Conservation (phyloP, 768 basidiomycete genomes). For the Piloderma croceum region DNA sequence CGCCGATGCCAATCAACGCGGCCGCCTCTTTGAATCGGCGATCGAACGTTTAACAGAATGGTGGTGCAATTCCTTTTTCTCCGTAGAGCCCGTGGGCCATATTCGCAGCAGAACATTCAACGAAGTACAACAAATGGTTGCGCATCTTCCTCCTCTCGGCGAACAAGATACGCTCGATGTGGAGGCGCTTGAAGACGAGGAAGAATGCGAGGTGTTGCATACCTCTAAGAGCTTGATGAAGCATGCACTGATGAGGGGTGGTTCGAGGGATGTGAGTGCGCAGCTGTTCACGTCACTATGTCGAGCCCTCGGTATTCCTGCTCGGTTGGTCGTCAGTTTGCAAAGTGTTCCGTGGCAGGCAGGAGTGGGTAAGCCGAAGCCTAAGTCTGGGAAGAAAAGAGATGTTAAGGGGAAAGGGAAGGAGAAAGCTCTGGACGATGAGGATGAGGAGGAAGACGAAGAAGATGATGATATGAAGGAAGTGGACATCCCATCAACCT, state of each 20-base stretch:
- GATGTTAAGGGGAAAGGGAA: slow-evolving; percentile 35
- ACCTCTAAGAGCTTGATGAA: slow-evolving; percentile 90
- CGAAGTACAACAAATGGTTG: slow-evolving; percentile 43
- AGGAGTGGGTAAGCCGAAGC: slow-evolving; percentile 51
- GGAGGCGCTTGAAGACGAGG: slow-evolving; percentile 31
- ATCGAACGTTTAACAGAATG: slow-evolving; percentile 69
- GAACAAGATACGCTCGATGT: slow-evolving; percentile 27
- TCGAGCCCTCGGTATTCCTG: slow-evolving; percentile 79
- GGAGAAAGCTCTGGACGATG: slow-evolving; percentile 19
- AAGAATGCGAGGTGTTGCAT: slow-evolving; percentile 62
- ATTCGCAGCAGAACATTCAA: slow-evolving; percentile 74
- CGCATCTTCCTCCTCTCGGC: not conserved
- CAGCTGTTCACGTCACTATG: slow-evolving; percentile 90
- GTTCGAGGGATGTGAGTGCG: slow-evolving; percentile 80
- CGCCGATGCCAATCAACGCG: slow-evolving; percentile 77
- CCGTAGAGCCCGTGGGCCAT: slow-evolving; percentile 57
- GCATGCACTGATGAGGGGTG: slow-evolving; percentile 73
- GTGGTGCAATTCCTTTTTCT: slow-evolving; percentile 78
- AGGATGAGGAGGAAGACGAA: slow-evolving; percentile 28
- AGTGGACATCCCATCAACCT: slow-evolving; percentile 21
- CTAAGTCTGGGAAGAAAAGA: slow-evolving; percentile 27
- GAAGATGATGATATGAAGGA: slow-evolving; percentile 36
- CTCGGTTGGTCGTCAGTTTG: slow-evolving; percentile 82
- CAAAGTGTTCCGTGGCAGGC: slow-evolving; percentile 92
- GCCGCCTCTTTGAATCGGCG: slow-evolving; percentile 82